Conservation (phyloP, 441 rosid genomes). For the Erysimum pusillum region DNA sequence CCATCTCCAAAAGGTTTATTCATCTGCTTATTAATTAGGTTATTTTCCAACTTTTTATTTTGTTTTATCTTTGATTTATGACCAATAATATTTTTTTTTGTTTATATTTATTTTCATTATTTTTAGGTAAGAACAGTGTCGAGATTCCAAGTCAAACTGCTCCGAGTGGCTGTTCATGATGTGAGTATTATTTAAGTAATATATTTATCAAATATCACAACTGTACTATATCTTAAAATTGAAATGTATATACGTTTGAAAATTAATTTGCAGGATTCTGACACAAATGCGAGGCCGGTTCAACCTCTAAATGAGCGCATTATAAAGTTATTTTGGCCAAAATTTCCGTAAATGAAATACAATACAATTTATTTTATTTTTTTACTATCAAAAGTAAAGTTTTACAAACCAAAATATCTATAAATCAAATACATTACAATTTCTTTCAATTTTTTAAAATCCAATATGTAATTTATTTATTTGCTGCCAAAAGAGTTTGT, state of each 20-base stretch:
- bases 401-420: too few species aligned
- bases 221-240: background rate
- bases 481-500: too few species aligned
- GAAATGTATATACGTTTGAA: constrained; percentile 17
- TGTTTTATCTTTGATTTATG: background rate
- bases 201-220: background rate
- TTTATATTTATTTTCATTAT: constrained; percentile 3
- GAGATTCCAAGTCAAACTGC: constrained; percentile 31
- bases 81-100: background rate
- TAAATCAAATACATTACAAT: too few species aligned
- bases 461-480: too few species aligned
- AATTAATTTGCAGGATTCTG: constrained; percentile 53
- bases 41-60: background rate
- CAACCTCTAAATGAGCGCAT: constrained; percentile 59
- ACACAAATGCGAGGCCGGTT: constrained; percentile 74
- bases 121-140: constrained; percentile 38
- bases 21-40: background rate
- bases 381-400: background rate
- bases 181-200: constrained; percentile 34
- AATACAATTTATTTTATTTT: constrained; percentile 20
- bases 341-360: constrained; percentile 13
- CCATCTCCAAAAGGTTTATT: background rate
- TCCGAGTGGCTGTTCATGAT: constrained; percentile 46
- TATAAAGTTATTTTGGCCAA: constrained; percentile 57
- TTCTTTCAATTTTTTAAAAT: too few species aligned